A percentile compares a stretch with the other conserved stretches of the same genome.
Conservation (phyloP, 371 early-diverging fungal species). For the Mucor plumbeus region DNA sequence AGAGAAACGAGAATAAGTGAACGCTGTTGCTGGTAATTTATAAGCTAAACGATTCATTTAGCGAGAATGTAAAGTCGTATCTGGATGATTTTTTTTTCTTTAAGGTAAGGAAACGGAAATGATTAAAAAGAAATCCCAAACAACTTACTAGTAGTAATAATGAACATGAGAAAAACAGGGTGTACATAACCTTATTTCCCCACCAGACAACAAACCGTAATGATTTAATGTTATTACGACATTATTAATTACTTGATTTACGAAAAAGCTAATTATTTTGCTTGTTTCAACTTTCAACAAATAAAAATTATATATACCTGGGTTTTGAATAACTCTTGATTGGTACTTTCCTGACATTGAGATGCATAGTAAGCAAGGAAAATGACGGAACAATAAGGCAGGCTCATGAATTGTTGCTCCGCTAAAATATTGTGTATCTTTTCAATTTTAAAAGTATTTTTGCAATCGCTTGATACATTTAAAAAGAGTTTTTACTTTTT, state of each 20-base stretch:
- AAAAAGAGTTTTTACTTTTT: too few species aligned
- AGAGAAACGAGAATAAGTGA: not conserved
- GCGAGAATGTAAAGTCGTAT: not conserved
- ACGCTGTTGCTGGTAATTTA: not conserved
- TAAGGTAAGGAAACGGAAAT: not conserved
- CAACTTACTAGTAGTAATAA: not conserved
- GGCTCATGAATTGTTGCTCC: not conserved
- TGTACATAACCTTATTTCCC: not conserved
- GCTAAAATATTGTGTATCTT: not conserved
- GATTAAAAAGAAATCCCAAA: not conserved
- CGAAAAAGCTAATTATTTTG: too few species aligned
- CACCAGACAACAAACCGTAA: not conserved
- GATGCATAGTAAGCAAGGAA: not conserved
- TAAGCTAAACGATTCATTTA: slow-evolving; percentile 2
- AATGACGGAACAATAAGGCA: not conserved
- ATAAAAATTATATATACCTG: too few species aligned
- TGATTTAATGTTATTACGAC: too few species aligned
- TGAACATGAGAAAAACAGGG: not conserved
- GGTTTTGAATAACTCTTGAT: not conserved
- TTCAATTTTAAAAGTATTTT: too few species aligned
- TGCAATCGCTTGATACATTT: too few species aligned
- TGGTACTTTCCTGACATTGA: not conserved
- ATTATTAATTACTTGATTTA: too few species aligned
- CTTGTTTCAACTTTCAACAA: too few species aligned
- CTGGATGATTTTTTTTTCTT: not conserved